phyloP scores from a whole-genome alignment of 768 basidiomycete genomes.

The Jaapia argillacea region DNA sequence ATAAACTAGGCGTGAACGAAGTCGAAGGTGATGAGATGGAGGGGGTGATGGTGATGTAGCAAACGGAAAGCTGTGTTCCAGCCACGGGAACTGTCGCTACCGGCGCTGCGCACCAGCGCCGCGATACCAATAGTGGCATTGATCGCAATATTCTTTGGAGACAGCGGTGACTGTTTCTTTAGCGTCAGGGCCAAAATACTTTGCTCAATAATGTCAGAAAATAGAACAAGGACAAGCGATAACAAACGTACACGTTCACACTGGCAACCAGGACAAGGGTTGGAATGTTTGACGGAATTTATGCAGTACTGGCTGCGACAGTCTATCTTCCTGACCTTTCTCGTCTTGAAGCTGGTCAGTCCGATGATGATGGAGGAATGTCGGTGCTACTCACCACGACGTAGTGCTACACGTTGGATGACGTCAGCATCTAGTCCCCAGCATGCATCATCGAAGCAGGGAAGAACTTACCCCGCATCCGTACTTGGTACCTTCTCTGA shows the following conservation, averaged over 20 bases:
- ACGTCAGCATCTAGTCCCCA: constrained; percentile 12
- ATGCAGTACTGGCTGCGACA: constrained; percentile 37
- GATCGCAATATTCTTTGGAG: constrained; percentile 30
- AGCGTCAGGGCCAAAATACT: constrained; percentile 68
- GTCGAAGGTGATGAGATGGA: no score
- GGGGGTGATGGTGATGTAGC: no score
- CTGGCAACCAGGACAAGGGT: constrained; percentile 29
- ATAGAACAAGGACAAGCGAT: constrained; percentile 2
- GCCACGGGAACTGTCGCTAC: no score
- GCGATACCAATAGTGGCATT: constrained; percentile 21
- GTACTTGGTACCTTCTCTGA: constrained; percentile 64
- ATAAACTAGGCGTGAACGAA: no score
- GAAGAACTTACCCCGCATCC: constrained; percentile 47
- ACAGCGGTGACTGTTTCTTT: constrained; percentile 46
- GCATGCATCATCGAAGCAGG: constrained; percentile 6
- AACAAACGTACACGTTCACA: constrained; percentile 31
- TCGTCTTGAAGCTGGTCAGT: constrained; percentile 30
- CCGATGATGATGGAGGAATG: constrained; percentile 7
- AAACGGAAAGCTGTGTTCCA: no score
- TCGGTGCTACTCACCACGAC: constrained; percentile 37
- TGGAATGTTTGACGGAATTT: constrained; percentile 28
- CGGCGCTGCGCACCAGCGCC: constrained; percentile 5
- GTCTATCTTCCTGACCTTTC: constrained; percentile 41
- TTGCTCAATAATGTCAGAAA: constrained; percentile 6
- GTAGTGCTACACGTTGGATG: constrained; percentile 43